Evolutionary conservation across 495 filamentous ascomycete species (phyloP), one percentile per base, ranked within the genome.

Genomic region (Astrothelium subdiscretum): DNA sequence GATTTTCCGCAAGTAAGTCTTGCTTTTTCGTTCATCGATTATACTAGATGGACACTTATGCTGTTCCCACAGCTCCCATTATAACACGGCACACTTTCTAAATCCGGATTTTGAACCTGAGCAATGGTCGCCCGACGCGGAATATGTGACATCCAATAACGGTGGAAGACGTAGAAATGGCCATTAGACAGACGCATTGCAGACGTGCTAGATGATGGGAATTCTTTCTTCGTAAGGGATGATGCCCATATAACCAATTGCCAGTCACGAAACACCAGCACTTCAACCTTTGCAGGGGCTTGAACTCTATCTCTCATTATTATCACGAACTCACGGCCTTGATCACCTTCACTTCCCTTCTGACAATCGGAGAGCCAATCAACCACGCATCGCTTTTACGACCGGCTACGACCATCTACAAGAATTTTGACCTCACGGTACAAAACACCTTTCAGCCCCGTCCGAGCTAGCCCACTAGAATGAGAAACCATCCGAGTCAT

Each of bases 31-130:
- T 32, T 58, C 35, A 24, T 20, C n/a, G n/a, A 13, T 18, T 29
- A 8, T 35, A 27, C 44, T 27, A 60, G 27, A 44, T 42, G 11
- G 27, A 38, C 31, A 52, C 64, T 66, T 58, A 62, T 27, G 6
- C 22, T 32, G 15, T 38, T 5, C 3, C 18, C 40, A 42, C 40
- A 76, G 73, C 61, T 76, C 74, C 0, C 71, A 72, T 52, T 74
- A 67, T 66, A 76, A 76, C 64, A 74, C 72, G 29, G 74, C 74
- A 35, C 74, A 76, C 63, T 74, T 72, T 62, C 58, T 69, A 20
- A 76, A 76, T 59, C 71, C 70, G 35, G 70, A 76, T 62, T 76
- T 76, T 61, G 69, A 76, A 38, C 74, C 74, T 13, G 71, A 74
- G 58, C 68, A 73, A 60, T 76, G 72, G 72, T 64, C 63, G 24